Evolutionary conservation across 163 green algal species (phyloP).

Genomic region (Trebouxia gelatinosa): DNA sequence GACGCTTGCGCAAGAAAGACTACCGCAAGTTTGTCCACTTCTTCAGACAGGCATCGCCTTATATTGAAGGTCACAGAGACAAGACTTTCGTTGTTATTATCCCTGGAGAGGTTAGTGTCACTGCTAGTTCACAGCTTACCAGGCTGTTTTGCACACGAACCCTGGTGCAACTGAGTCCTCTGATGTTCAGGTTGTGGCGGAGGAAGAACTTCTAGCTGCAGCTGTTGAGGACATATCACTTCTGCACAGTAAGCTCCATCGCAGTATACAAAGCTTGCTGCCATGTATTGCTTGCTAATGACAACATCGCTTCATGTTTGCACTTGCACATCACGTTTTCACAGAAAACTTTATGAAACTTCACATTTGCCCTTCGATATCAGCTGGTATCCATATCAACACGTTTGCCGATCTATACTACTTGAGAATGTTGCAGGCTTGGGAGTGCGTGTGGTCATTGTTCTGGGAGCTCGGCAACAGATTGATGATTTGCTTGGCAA

Average conservation of each 20-base stretch:
- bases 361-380: too few relatives aligned
- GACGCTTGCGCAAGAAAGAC: conserved; percentile 16
- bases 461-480: conserved; percentile 74
- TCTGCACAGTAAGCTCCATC: conserved; percentile 43
- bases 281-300: too few relatives aligned
- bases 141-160: neutral
- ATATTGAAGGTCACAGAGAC: conserved; percentile 84
- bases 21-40: conserved; percentile 81
- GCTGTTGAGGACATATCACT: conserved; percentile 36
- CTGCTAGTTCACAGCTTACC: neutral
- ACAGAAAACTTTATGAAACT: too few relatives aligned
- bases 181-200: conserved; percentile 57
- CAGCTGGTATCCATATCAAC: neutral
- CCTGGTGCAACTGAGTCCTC: neutral
- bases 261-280: neutral
- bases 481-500: conserved; percentile 74
- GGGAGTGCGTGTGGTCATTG: conserved; percentile 85
- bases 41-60: conserved; percentile 83
- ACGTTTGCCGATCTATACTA: neutral
- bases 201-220: conserved; percentile 56
- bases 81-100: conserved; percentile 89
- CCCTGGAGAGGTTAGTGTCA: conserved; percentile 72
- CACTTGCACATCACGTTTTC: too few relatives aligned
- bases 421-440: conserved; percentile 58
- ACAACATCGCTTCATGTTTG: too few relatives aligned